phyloP scores from a whole-genome alignment of 1,139 yeast species.

The Scheffersomyces quercinus region DNA sequence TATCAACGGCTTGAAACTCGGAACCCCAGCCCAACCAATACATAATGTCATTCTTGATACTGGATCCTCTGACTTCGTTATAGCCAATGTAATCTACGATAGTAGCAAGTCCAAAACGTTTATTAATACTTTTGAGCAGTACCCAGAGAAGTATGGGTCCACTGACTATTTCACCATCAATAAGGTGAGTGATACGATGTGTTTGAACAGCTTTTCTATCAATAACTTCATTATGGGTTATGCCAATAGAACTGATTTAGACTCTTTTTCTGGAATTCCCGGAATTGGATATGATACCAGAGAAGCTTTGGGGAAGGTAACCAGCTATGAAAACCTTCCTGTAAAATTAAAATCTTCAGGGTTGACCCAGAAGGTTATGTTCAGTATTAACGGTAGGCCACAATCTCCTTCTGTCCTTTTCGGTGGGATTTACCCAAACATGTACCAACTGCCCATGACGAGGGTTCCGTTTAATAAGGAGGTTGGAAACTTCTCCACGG shows the following conservation, averaged over 20 bases:
- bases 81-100: conserved; percentile 11
- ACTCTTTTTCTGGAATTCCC: conserved; percentile 15
- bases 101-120: conserved; percentile 11
- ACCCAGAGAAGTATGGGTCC: conserved; percentile 16
- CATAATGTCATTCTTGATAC: conserved; percentile 19
- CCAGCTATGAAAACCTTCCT: conserved; percentile 6
- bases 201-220: conserved; percentile 4
- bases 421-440: conserved; percentile 22
- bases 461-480: conserved; percentile 18
- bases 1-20: conserved; percentile 15
- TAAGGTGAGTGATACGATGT: conserved; percentile 13
- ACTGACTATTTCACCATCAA: conserved; percentile 11
- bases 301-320: conserved; percentile 4
- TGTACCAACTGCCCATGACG: conserved; percentile 16
- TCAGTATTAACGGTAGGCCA: conserved; percentile 15
- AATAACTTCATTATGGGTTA: conserved; percentile 10
- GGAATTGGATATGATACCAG: conserved; percentile 20
- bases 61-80: conserved; percentile 23
- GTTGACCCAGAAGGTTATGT: conserved; percentile 12
- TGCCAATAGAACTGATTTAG: conserved; percentile 6
- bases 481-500: conserved; percentile 9
- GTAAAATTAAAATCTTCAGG: conserved; percentile 14
- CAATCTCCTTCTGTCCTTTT: conserved; percentile 14
- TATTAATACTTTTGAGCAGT: conserved; percentile 7
- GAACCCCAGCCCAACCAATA: conserved; percentile 17